A percentile compares a stretch with the other conserved stretches of the same genome.
Conservation (phyloP, 1,284 basidiomycete species). For the Testicularia cyperi region DNA sequence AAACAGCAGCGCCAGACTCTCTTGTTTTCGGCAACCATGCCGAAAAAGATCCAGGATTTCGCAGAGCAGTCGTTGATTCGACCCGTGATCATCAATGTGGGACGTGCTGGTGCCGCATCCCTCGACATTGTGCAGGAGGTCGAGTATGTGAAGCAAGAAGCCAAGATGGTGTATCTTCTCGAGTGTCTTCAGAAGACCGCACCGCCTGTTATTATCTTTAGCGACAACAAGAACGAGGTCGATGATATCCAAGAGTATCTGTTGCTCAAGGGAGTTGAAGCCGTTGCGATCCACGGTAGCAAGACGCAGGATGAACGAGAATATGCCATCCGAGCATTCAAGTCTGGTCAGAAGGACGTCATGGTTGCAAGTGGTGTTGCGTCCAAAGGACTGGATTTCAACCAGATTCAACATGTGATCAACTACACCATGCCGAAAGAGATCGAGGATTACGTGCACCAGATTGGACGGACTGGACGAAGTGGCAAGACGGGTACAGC, state of each 20-base stretch:
- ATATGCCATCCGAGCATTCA: conserved; percentile 97
- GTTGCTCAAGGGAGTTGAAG: conserved; percentile 92
- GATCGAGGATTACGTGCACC: conserved; percentile 76
- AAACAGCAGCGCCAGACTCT: conserved; percentile 94
- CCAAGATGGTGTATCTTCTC: conserved; percentile 97
- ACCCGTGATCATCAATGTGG: conserved; percentile 93
- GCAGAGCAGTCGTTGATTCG: conserved; percentile 90
- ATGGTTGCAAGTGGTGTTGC: conserved; percentile 99
- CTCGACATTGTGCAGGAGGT: conserved; percentile 95
- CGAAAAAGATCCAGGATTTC: conserved; percentile 96
- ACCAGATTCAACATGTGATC: conserved; percentile 95
- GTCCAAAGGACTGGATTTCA: conserved; percentile 96
- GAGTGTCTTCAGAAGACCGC: conserved; percentile 98
- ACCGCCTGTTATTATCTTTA: conserved; percentile 96
- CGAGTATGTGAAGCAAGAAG: conserved; percentile 98
- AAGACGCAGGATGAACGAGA: conserved; percentile 98
- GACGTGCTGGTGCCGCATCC: conserved; percentile 95
- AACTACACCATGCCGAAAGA: conserved; percentile 99
- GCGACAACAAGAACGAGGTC: conserved; percentile 98
- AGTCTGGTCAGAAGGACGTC: conserved; percentile 92
- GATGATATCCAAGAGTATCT: conserved; percentile 99
- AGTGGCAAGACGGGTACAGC: conserved; percentile 98
- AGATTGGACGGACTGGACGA: conserved; percentile 95
- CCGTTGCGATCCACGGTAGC: conserved; percentile 96
- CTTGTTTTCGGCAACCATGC: conserved; percentile 98